These are phyloP conservation scores for Penicillium longicatenatum DNA, from an alignment of 495 filamentous ascomycete species.

Conservation along the genomic window DNA sequence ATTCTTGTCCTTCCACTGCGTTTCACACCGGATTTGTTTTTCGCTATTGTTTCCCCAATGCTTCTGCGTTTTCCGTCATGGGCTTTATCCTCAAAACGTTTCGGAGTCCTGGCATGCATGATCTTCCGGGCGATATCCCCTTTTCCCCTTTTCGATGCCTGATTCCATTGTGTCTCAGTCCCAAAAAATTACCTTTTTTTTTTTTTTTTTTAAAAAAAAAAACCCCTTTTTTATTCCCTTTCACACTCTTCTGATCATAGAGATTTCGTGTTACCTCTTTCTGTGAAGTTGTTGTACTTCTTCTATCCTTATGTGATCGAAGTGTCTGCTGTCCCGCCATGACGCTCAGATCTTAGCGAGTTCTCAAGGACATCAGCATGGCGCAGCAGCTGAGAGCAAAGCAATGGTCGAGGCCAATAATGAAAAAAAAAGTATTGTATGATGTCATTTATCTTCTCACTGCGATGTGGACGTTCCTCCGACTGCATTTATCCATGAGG, in stretches of 20 bases:
- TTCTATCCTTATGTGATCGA: conserved; percentile 12
- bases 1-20: conserved; percentile 14
- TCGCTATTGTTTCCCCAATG: neutral
- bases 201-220: no score
- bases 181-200: conserved; percentile 30
- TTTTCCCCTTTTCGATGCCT: conserved; percentile 38
- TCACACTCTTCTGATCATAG: conserved; percentile 41
- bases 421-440: conserved; percentile 25
- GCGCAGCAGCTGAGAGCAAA: conserved; percentile 18
- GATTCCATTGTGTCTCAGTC: conserved; percentile 36
- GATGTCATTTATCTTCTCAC: conserved; percentile 14
- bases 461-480: neutral
- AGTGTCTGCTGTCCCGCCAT: conserved; percentile 5
- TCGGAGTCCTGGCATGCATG: conserved; percentile 46
- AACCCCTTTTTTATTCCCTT: conserved; percentile 12
- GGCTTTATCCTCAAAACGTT: conserved; percentile 36
- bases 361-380: conserved; percentile 17
- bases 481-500: neutral
- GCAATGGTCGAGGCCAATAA: conserved; percentile 17
- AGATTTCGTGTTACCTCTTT: conserved; percentile 30
- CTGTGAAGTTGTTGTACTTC: conserved; percentile 13
- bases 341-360: conserved; percentile 22
- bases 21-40: conserved; percentile 10
- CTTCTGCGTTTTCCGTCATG: conserved; percentile 15
- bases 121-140: conserved; percentile 42